Evolutionary conservation across 306 rosid genomes (phyloP).

Genomic region (Nissolia schottii): DNA sequence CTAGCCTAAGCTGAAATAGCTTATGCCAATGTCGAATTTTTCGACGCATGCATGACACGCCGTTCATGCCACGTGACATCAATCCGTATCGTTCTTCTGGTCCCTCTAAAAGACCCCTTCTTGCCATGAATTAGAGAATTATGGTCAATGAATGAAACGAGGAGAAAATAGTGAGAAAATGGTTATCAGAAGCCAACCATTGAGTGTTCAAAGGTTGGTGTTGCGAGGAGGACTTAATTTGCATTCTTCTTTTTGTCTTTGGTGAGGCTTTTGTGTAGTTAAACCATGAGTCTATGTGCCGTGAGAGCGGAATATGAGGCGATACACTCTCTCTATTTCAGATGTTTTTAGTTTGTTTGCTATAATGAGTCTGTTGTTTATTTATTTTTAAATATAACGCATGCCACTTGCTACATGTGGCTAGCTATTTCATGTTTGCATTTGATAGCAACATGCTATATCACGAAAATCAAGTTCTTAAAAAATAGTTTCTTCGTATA

Average conservation of each 20-base stretch:
- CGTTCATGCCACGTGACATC: background rate
- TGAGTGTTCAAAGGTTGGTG: slow-evolving; percentile 6
- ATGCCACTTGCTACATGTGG: background rate
- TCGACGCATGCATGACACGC: background rate
- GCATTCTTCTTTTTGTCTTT: slow-evolving; percentile 19
- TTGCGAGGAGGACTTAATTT: background rate
- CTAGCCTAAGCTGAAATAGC: background rate
- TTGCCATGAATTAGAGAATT: slow-evolving; percentile 5
- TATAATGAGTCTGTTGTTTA: background rate
- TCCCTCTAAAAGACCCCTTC: slow-evolving; percentile 36
- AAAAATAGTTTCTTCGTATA: too few relatives aligned
- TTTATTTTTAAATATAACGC: too few relatives aligned
- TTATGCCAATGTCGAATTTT: slow-evolving; percentile 23
- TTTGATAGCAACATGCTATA: background rate
- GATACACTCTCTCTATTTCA: slow-evolving; percentile 37
- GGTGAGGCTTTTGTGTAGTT: slow-evolving; percentile 20
- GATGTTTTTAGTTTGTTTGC: slow-evolving; percentile 12
- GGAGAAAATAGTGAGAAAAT: background rate
- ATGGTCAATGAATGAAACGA: background rate
- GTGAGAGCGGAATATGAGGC: slow-evolving; percentile 34
- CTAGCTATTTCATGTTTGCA: background rate
- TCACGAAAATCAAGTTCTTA: too few relatives aligned
- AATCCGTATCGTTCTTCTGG: slow-evolving; percentile 25
- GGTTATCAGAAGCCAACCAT: slow-evolving; percentile 11
- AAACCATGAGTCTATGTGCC: background rate